Evolutionary conservation across 495 filamentous ascomycete species (phyloP).

Genomic region (Xylaria acuta): DNA sequence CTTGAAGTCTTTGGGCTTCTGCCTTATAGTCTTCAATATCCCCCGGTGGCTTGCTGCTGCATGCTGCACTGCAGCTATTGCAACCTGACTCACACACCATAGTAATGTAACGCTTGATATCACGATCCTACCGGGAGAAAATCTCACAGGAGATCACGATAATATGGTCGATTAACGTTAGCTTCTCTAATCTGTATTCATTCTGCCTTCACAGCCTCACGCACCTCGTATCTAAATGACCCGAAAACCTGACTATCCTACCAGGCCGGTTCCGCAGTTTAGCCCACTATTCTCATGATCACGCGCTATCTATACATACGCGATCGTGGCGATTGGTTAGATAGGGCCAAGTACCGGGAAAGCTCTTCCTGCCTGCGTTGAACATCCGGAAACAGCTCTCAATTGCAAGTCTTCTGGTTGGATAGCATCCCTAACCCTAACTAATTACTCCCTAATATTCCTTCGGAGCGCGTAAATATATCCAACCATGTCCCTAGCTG

Average conservation of each 20-base stretch:
- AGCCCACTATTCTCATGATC: constrained; percentile 12
- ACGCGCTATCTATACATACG: constrained; percentile 2
- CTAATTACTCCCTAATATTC: neutral
- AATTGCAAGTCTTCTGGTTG: constrained; percentile 14
- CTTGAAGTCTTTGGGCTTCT: constrained; percentile 22
- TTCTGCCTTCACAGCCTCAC: neutral
- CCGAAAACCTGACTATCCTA: constrained; percentile 3
- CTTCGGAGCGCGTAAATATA: constrained; percentile 13
- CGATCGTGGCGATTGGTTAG: constrained; percentile 14
- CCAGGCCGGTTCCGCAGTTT: constrained; percentile 5
- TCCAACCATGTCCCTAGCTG: neutral
- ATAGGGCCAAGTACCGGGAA: constrained; percentile 2
- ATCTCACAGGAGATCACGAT: neutral
- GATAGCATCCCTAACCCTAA: constrained; percentile 5
- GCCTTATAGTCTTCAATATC: constrained; percentile 30
- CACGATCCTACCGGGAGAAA: neutral
- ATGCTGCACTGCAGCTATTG: constrained; percentile 18
- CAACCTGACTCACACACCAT: constrained; percentile 27
- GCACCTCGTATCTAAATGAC: neutral
- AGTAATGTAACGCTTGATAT: neutral
- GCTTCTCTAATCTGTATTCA: neutral
- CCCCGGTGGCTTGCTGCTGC: constrained; percentile 8
- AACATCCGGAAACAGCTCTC: neutral
- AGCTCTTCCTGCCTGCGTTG: constrained; percentile 14
- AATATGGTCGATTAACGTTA: neutral